Evolutionary conservation across 345 rosid genomes (phyloP).

Genomic region (Eucalyptus cladocalyx): DNA sequence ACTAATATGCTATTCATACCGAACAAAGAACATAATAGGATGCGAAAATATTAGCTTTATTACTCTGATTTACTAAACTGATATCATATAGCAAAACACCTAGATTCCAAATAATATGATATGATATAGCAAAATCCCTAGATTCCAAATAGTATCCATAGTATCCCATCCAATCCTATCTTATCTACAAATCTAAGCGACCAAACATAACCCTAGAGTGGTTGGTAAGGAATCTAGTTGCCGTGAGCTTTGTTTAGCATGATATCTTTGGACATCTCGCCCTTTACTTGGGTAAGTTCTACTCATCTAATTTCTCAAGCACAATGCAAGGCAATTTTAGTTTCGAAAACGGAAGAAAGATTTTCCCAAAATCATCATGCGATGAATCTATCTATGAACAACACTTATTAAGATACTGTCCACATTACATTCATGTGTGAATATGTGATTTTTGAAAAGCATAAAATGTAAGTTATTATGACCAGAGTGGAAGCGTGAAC

Average conservation of each 20-base stretch:
- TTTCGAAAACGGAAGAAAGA: neutral
- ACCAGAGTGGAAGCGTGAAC: neutral
- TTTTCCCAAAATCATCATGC: neutral
- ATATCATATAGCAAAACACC: too few species aligned
- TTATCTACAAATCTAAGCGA: too few species aligned
- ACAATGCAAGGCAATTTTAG: neutral
- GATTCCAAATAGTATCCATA: too few species aligned
- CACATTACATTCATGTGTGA: neutral
- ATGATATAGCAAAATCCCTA: too few species aligned
- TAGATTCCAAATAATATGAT: too few species aligned
- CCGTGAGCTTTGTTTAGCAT: neutral
- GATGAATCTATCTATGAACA: neutral
- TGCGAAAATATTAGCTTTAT: too few species aligned
- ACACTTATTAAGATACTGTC: neutral
- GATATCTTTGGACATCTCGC: neutral
- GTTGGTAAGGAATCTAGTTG: neutral
- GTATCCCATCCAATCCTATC: too few species aligned
- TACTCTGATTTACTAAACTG: rapidly evolving
- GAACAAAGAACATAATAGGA: too few species aligned
- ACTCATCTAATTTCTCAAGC: neutral
- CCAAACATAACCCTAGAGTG: too few species aligned
- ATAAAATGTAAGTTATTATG: neutral
- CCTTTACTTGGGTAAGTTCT: neutral
- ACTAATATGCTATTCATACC: too few species aligned
- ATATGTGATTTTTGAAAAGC: neutral